Evolutionary conservation across 768 basidiomycete genomes (phyloP).

Genomic region (Mycena rebaudengoi): DNA sequence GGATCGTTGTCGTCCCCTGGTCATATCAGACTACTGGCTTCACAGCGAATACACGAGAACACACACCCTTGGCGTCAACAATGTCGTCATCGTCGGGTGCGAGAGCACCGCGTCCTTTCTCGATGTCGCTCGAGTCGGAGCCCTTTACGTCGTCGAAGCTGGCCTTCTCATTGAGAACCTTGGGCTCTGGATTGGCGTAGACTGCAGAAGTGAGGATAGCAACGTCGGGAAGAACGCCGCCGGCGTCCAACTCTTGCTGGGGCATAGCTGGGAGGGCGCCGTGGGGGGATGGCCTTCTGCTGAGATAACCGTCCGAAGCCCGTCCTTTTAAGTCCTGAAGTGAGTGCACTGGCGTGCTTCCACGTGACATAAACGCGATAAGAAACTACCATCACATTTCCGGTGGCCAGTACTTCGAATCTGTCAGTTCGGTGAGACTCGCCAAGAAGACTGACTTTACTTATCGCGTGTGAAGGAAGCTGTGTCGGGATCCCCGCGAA

Average conservation of each 20-base stretch:
- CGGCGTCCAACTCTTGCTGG: slow-evolving; percentile 17
- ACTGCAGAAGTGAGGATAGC: slow-evolving; percentile 13
- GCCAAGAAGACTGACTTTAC: no score
- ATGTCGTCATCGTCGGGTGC: slow-evolving; percentile 17
- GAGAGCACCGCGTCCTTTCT: slow-evolving; percentile 14
- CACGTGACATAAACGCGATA: no score
- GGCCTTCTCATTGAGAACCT: not conserved
- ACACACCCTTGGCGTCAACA: slow-evolving; percentile 23
- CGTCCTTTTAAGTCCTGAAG: slow-evolving; percentile 2
- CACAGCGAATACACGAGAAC: not conserved
- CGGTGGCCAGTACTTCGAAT: no score
- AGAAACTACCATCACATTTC: no score
- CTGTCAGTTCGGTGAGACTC: no score
- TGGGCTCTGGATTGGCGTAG: slow-evolving; percentile 11
- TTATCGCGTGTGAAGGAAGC: no score
- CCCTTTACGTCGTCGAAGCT: slow-evolving; percentile 23
- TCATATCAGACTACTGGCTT: not conserved
- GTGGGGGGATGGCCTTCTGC: not conserved
- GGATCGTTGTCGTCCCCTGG: slow-evolving; percentile 34
- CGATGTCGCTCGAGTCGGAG: slow-evolving; percentile 9
- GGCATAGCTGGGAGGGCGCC: slow-evolving; percentile 9
- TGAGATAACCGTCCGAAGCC: not conserved
- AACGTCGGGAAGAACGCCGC: slow-evolving; percentile 8
- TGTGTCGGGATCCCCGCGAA: no score
- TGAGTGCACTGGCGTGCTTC: no score